Evolutionary conservation across 306 rosid species (phyloP).

Genomic region (Pueraria montana): DNA sequence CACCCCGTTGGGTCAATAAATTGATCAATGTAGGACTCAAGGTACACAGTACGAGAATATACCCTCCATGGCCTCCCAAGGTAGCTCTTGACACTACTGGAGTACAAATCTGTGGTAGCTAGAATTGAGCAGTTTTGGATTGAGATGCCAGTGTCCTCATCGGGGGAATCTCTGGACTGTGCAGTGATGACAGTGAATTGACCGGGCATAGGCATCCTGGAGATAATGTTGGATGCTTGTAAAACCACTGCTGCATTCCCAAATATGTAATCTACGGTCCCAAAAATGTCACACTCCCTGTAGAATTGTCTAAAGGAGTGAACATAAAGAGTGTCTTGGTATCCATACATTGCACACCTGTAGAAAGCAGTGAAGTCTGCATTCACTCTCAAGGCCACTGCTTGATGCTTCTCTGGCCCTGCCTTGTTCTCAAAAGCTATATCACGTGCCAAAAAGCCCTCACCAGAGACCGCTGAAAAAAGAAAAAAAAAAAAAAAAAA

Average conservation of each 20-base stretch:
- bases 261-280: constrained; percentile 81
- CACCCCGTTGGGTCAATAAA: constrained; percentile 75
- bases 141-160: constrained; percentile 83
- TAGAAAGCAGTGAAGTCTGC: constrained; percentile 76
- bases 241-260: constrained; percentile 85
- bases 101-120: constrained; percentile 58
- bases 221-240: constrained; percentile 65
- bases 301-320: constrained; percentile 89
- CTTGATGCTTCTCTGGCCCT: constrained; percentile 81
- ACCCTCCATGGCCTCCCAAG: constrained; percentile 83
- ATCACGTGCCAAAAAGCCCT: constrained; percentile 84
- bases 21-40: constrained; percentile 70
- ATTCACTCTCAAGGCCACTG: constrained; percentile 78
- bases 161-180: constrained; percentile 67
- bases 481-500: not conserved
- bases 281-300: constrained; percentile 80
- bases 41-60: constrained; percentile 64
- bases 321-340: constrained; percentile 77
- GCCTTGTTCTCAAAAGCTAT: constrained; percentile 74
- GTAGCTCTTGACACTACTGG: constrained; percentile 65
- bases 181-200: constrained; percentile 80
- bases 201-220: constrained; percentile 66
- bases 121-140: constrained; percentile 76
- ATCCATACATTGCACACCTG: constrained; percentile 68
- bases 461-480: constrained; percentile 78